phyloP scores from a whole-genome alignment of 768 basidiomycete species.

The Myochromella boudieri region DNA sequence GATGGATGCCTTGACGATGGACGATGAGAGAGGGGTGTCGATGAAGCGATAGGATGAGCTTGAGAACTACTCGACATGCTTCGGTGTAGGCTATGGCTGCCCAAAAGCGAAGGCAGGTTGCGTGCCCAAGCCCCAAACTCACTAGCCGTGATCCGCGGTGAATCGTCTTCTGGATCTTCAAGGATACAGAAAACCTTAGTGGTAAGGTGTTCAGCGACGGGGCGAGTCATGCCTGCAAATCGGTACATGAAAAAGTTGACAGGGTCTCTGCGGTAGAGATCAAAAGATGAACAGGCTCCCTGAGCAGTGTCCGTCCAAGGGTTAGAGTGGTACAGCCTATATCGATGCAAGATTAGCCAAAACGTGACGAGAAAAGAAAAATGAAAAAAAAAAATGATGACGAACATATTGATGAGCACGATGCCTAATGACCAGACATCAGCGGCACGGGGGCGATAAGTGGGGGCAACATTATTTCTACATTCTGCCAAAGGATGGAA shows the following conservation, averaged over 20 bases:
- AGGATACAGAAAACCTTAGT: conserved; percentile 82
- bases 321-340: conserved; percentile 96
- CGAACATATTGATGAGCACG: conserved; percentile 96
- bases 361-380: not conserved
- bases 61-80: conserved; percentile 60
- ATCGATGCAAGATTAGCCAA: conserved; percentile 8
- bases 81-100: conserved; percentile 55
- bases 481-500: conserved; percentile 62
- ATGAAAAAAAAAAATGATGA: conserved; percentile 29
- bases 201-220: conserved; percentile 88
- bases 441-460: conserved; percentile 91
- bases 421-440: conserved; percentile 99
- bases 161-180: conserved; percentile 62
- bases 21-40: conserved; percentile 66
- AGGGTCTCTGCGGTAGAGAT: conserved; percentile 74
- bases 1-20: conserved; percentile 69
- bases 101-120: conserved; percentile 75
- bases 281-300: conserved; percentile 80
- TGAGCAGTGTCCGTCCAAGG: conserved; percentile 95
- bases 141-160: conserved; percentile 68
- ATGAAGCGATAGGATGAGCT: conserved; percentile 63
- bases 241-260: conserved; percentile 85
- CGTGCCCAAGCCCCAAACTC: conserved; percentile 88
- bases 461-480: conserved; percentile 94
- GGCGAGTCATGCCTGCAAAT: conserved; percentile 84